Evolutionary conservation across 768 basidiomycete species (phyloP).

Genomic region (Boletus reticulatus): DNA sequence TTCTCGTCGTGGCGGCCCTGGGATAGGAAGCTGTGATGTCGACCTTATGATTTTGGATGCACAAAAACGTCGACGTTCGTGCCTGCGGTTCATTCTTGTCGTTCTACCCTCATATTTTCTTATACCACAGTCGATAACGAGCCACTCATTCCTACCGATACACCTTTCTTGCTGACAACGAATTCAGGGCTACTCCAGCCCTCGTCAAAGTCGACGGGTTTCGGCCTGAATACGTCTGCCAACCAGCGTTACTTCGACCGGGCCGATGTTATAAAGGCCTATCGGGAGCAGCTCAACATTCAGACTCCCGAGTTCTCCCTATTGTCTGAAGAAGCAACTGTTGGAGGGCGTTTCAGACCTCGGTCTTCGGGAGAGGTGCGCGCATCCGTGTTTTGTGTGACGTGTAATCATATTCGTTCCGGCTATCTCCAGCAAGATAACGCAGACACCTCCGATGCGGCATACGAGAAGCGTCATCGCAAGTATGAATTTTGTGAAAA

Average conservation of each 20-base stretch:
- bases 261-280: conserved; percentile 71
- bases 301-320: conserved; percentile 72
- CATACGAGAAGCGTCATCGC: conserved; percentile 79
- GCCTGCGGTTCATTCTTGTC: conserved; percentile 4
- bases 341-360: conserved; percentile 70
- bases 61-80: conserved; percentile 72
- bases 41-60: conserved; percentile 85
- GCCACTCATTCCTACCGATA: conserved; percentile 63
- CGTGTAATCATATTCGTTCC: conserved; percentile 7
- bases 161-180: conserved; percentile 73
- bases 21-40: conserved; percentile 73
- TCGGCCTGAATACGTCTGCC: conserved; percentile 53
- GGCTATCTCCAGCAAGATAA: conserved; percentile 37
- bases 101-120: conserved; percentile 18
- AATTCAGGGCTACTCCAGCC: conserved; percentile 51
- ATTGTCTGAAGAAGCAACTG: conserved; percentile 48
- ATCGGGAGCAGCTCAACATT: conserved; percentile 65
- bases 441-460: conserved; percentile 74
- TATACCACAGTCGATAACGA: conserved; percentile 60
- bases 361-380: conserved; percentile 70
- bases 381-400: conserved; percentile 10
- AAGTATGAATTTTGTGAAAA: conserved; percentile 89
- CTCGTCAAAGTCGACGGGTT: conserved; percentile 36
- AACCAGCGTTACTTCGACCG: conserved; percentile 77
- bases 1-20: conserved; percentile 76